Base-by-base conservation (phyloP, 2,329 filamentous ascomycete species). In the Scytalidium lignicola region DNA sequence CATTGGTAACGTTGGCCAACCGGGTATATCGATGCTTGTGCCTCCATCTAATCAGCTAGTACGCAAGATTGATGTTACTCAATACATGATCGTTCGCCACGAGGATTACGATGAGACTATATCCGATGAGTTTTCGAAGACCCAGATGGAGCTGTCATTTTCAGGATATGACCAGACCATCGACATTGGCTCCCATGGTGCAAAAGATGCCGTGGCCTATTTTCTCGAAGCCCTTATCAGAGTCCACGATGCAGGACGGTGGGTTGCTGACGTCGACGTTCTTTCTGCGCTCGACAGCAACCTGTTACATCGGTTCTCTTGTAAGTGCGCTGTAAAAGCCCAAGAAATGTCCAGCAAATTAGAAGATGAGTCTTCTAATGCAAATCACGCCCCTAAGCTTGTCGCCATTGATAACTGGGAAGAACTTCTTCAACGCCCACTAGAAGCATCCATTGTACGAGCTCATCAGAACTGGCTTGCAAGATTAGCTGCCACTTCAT, bases 181-280 rank as follows among this genome's bases (percentile, higher is more conserved):
- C 39, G 51, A 54, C 37, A 43, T 46, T 41, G 52, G 8, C 29
- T 18, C 22, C 41, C 32, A 51, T 3, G 48, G 50, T 28, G 44
- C 43, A 9, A 56, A 47, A 15, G 58, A 60, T 41, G 48, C 47
- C 15, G 37, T 48, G 2, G 48, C 55, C 1, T 43, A 54, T 32
- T 46, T 61, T 6, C 10, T 60, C 2, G 56, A 61, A 43, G 51
- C 53, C 1, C 41, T 62, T 0, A 45, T 62, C 6, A 58, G 55
- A 1, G 52, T 61, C 0, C 53, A 58, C 23, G 55, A 58, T 49
- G 49, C 53, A 20, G 49, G 52, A n/a, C 21, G 44, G n/a, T 61
- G 57, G 58, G 49, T 61, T n/a, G 55, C 52, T 3, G 58, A 60
- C 20, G 37, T 62, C 5, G 54, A 62, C 41, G 47, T 58, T 39